Conservation (phyloP, 2,329 filamentous ascomycete species). For the Bimuria novae-zelandiae region DNA sequence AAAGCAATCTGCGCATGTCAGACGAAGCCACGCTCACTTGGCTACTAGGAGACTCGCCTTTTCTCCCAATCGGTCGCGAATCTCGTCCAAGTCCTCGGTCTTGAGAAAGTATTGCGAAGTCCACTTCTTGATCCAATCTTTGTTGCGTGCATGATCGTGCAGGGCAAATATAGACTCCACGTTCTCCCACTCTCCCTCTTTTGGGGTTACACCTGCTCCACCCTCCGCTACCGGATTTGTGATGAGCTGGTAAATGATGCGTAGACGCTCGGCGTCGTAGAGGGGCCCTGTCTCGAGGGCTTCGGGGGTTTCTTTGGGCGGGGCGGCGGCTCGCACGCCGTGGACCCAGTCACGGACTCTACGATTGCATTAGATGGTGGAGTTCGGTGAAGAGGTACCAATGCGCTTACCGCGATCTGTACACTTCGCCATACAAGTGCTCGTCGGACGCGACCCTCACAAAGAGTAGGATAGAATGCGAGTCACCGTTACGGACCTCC, state of each 20-base stretch:
- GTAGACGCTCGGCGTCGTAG: constrained; percentile 83
- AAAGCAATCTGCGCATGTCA: constrained; percentile 69
- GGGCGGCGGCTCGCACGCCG: constrained; percentile 78
- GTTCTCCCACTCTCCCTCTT: constrained; percentile 56
- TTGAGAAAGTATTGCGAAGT: constrained; percentile 52
- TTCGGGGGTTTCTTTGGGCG: constrained; percentile 71
- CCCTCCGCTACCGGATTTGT: constrained; percentile 54
- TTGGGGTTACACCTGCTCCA: constrained; percentile 56
- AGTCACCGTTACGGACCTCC: constrained; percentile 81
- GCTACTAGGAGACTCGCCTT: constrained; percentile 38
- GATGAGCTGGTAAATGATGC: constrained; percentile 81
- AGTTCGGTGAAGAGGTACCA: background rate
- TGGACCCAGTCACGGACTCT: constrained; percentile 94
- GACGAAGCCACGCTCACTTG: background rate
- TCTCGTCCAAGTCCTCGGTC: constrained; percentile 56
- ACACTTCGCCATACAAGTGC: constrained; percentile 78
- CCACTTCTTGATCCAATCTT: constrained; percentile 60
- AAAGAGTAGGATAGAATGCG: constrained; percentile 79
- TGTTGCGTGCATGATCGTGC: constrained; percentile 58
- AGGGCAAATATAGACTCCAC: constrained; percentile 56
- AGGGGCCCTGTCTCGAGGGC: constrained; percentile 75
- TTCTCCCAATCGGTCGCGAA: constrained; percentile 56
- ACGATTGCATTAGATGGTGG: background rate
- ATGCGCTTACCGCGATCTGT: constrained; percentile 68
- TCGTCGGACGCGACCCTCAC: constrained; percentile 76